These are phyloP conservation scores for Yamadazyma mexicana DNA, from an alignment of 1,139 yeast species.

Conservation along the genomic window DNA sequence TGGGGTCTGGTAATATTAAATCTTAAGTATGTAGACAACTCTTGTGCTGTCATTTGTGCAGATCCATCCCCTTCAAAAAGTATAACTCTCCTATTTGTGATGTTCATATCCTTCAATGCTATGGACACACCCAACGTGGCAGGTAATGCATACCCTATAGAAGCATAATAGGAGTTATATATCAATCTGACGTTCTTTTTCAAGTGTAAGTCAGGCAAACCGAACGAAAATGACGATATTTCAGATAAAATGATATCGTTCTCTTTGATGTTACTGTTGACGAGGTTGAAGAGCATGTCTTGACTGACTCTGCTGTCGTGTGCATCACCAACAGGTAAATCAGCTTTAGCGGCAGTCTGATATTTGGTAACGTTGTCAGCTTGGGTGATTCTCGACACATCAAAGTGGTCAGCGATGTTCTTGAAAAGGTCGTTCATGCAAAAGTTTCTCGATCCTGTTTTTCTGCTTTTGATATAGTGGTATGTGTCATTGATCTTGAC, in stretches of 20 bases:
- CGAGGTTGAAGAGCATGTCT: slow-evolving; percentile 30
- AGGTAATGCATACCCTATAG: slow-evolving; percentile 86
- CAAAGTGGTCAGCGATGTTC: slow-evolving; percentile 15
- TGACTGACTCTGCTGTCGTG: slow-evolving; percentile 24
- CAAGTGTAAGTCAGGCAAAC: slow-evolving; percentile 59
- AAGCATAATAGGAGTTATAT: slow-evolving; percentile 72
- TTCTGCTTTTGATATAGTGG: slow-evolving; percentile 21
- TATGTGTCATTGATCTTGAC: slow-evolving; percentile 27
- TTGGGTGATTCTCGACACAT: slow-evolving; percentile 11
- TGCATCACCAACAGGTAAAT: slow-evolving; percentile 10
- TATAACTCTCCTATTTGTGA: slow-evolving; percentile 51
- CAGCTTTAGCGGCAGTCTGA: slow-evolving; percentile 8
- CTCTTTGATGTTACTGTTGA: slow-evolving; percentile 43
- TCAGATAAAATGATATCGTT: slow-evolving; percentile 72
- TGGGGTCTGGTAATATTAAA: slow-evolving; percentile 48
- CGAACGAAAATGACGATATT: slow-evolving; percentile 78
- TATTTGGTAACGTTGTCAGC: slow-evolving; percentile 15
- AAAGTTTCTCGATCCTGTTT: slow-evolving; percentile 17
- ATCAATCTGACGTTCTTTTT: slow-evolving; percentile 53
- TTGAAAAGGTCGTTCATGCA: slow-evolving; percentile 23
- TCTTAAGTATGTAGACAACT: slow-evolving; percentile 67
- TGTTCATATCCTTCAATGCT: slow-evolving; percentile 58
- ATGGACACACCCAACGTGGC: slow-evolving; percentile 78
- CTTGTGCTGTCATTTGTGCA: slow-evolving; percentile 88
- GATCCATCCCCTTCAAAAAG: slow-evolving; percentile 88